Evolutionary conservation across 148 eudicot species (phyloP), one percentile per base, ranked within the genome.

Genomic region (Silene latifolia): DNA sequence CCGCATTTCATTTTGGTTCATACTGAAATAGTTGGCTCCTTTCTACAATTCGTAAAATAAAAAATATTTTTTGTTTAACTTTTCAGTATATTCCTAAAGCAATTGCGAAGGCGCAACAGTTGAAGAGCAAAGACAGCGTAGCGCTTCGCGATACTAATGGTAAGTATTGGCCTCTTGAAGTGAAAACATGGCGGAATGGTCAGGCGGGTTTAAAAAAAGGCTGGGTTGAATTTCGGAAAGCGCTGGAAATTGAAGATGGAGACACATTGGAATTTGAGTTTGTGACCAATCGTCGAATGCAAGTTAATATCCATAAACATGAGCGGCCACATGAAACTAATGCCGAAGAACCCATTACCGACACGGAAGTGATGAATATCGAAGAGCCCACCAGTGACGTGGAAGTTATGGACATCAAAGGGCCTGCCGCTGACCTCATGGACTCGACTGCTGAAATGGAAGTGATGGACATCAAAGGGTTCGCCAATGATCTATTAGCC

Each of bases 151-250:
- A 76, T 65, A 72, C 77, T 18, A 62, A 76, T n/a, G 80, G 77
- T 2, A 80, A 80, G 63, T 80, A 67, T 24, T 80, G 83, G 83
- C 80, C 83, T 1, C 64, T 76, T 67, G 63, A 80, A 72, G 73
- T 80, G 27, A 72, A 54, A 48, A 47, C 39, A 17, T 32, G 75
- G 65, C 5, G 53, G 2, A 68, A 74, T 10, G 66, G 72, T 21
- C 73, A 69, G 17, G 73, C 72, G 57, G 73, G 19, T 59, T 73
- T 72, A 60, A 67, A 73, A 21, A 72, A 67, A 11, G 83, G 83
- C 17, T 80, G 83, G 83, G 23, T 11, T 13, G 77, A 76, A 9
- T 80, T 80, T 23, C 72, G 80, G 73, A 72, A 80, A 72, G 80
- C 64, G 4, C 63, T 58, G 6, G 77, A 35, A 6, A 15, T 76